phyloP scores from a whole-genome alignment of 352 stramenopile species.

The Globisporangium spiculum region DNA sequence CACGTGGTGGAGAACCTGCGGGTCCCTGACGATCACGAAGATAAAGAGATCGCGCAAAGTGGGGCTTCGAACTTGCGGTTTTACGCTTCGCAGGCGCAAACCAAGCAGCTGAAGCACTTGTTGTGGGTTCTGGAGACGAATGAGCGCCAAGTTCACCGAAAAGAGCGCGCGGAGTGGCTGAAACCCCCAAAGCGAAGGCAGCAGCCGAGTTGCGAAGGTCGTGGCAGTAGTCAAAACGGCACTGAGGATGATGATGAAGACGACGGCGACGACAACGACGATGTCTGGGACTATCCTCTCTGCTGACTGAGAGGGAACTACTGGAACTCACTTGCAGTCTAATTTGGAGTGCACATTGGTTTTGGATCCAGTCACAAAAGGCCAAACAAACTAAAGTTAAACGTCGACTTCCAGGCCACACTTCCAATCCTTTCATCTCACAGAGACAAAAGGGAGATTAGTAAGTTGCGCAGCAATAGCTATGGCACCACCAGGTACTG shows the following conservation, averaged over 20 bases:
- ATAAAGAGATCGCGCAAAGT: not conserved
- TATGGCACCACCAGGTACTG: constrained; percentile 17
- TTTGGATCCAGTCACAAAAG: not conserved
- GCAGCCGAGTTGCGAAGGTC: not conserved
- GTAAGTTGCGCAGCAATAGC: not conserved
- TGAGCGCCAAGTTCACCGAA: constrained; percentile 23
- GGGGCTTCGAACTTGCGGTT: constrained; percentile 33
- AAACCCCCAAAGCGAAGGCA: not conserved
- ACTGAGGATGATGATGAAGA: constrained; percentile 33
- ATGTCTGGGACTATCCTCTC: constrained; percentile 64
- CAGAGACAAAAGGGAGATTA: not conserved
- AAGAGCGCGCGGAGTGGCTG: constrained; percentile 21
- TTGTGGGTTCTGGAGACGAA: constrained; percentile 59
- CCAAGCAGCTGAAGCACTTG: constrained; percentile 46
- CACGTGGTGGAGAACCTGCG: constrained; percentile 36
- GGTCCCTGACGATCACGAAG: constrained; percentile 19
- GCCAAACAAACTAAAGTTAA: not conserved
- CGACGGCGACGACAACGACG: constrained; percentile 32
- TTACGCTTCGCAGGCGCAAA: constrained; percentile 53
- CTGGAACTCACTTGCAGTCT: not conserved
- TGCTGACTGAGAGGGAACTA: constrained; percentile 14
- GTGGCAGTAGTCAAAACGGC: not conserved
- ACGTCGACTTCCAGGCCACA: too few species aligned
- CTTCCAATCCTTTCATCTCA: not conserved
- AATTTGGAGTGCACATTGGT: constrained; percentile 5